Evolutionary conservation across 768 basidiomycete species (phyloP).

Genomic region (Tricholoma matsutake): DNA sequence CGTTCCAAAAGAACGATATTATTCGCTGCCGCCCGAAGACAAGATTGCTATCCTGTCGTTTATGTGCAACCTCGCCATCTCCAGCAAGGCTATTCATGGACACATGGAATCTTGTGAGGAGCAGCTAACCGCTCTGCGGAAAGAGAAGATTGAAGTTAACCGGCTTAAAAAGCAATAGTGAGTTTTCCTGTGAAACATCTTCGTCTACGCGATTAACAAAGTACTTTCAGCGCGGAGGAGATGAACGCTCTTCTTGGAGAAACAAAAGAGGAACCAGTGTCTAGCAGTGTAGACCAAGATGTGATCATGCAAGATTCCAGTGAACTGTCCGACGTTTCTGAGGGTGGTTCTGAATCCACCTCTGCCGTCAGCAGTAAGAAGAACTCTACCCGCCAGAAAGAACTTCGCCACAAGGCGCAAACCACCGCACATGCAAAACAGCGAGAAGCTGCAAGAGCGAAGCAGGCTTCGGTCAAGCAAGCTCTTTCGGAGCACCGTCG

Average conservation of each 20-base stretch:
- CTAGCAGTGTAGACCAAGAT: slow-evolving; percentile 56
- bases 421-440: slow-evolving; percentile 71
- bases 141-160: slow-evolving; percentile 95
- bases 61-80: slow-evolving; percentile 85
- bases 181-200: slow-evolving; percentile 32
- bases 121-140: slow-evolving; percentile 86
- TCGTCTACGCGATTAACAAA: slow-evolving; percentile 10
- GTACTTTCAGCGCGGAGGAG: slow-evolving; percentile 57
- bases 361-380: slow-evolving; percentile 44
- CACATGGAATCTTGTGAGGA: slow-evolving; percentile 92
- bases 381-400: slow-evolving; percentile 47
- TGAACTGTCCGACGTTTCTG: slow-evolving; percentile 73
- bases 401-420: slow-evolving; percentile 50
- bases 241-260: slow-evolving; percentile 65
- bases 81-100: slow-evolving; percentile 82
- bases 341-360: slow-evolving; percentile 59
- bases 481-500: slow-evolving; percentile 80
- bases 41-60: slow-evolving; percentile 85
- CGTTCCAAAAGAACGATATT: slow-evolving; percentile 67
- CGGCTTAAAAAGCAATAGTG: slow-evolving; percentile 85
- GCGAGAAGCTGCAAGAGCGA: slow-evolving; percentile 73
- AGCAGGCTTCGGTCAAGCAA: slow-evolving; percentile 77
- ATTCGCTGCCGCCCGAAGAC: slow-evolving; percentile 67
- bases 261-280: slow-evolving; percentile 42
- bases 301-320: slow-evolving; percentile 61